Base-by-base conservation (phyloP, 495 filamentous ascomycete genomes). In the Xylaria longipes region DNA sequence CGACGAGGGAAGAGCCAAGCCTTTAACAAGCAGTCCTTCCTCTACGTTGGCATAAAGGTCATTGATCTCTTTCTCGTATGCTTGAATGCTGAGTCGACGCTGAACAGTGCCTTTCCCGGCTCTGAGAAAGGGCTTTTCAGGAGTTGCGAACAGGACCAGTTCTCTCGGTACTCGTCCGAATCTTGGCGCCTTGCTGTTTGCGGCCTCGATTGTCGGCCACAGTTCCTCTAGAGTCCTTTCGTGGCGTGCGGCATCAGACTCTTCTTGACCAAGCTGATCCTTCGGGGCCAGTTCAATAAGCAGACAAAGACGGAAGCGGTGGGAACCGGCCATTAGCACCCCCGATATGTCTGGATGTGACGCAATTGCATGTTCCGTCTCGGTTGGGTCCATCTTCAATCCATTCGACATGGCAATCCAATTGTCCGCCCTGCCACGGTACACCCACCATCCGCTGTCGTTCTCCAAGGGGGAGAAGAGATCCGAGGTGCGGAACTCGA, bases 331-430 rank as follows among this genome's bases (percentile, higher is more conserved):
- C 11, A 90, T 69, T 3, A 87, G 69, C 0, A 80, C 84, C 4
- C 82, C 76, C 7, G 66, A 60, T 5, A 90, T 78, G 3, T 52
- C 67, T 0, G 83, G 79, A 65, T 84, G 79, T 0, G 74, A 70
- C 15, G 72, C 66, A 3, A 88, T 68, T 0, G 72, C 63, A 41
- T 73, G 73, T 68, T 91, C 87, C 31, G 86, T 78, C 3, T 80
- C 70, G 0, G 82, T 75, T 0, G 88, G 87, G 68, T 88, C 86
- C 33, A 86, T 68, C 75, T 89, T 90, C 68, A 89, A 83, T 4
- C 86, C 88, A 71, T 86, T 89, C 15, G 78, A 80, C 50, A 90
- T 80, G 0, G 88, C 87, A 43, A 91, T 84, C 27, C 88, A 73
- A 71, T 90, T 88, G 69, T 91, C 87, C 0, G 73, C 65, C 31